phyloP scores from a whole-genome alignment of 441 rosid genomes.

The Euphorbia schlechtendalii region DNA sequence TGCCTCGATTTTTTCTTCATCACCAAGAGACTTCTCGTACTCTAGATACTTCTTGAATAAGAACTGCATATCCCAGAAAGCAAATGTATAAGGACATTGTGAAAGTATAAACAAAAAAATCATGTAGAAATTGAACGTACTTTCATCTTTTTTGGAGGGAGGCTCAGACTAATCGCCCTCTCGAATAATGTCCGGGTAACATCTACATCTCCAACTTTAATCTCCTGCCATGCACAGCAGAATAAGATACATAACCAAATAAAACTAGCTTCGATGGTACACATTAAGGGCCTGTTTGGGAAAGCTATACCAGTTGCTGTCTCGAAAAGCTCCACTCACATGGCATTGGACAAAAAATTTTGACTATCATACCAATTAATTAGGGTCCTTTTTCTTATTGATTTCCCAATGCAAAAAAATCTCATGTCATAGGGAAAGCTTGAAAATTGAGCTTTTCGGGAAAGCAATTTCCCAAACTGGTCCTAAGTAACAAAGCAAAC shows the following conservation, averaged over 20 bases:
- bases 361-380: too few relatives aligned
- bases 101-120: constrained; percentile 9
- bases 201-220: constrained; percentile 64
- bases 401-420: too few relatives aligned
- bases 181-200: constrained; percentile 67
- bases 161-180: constrained; percentile 84
- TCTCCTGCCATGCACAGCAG: constrained; percentile 45
- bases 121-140: constrained; percentile 27
- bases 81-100: background rate
- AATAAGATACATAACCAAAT: background rate
- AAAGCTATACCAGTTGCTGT: too few relatives aligned
- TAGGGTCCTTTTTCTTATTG: too few relatives aligned
- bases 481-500: background rate
- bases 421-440: too few relatives aligned
- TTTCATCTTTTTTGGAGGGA: constrained; percentile 82
- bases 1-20: constrained; percentile 51
- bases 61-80: constrained; percentile 46
- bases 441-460: too few relatives aligned
- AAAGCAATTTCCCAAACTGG: too few relatives aligned
- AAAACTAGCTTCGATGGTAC: background rate
- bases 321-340: too few relatives aligned
- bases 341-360: too few relatives aligned
- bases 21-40: constrained; percentile 62
- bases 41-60: constrained; percentile 82
- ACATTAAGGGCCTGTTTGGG: background rate